These are phyloP conservation scores for Paratinospora sagittata DNA, from an alignment of 164 flowering plant genomes.

Conservation along the genomic window DNA sequence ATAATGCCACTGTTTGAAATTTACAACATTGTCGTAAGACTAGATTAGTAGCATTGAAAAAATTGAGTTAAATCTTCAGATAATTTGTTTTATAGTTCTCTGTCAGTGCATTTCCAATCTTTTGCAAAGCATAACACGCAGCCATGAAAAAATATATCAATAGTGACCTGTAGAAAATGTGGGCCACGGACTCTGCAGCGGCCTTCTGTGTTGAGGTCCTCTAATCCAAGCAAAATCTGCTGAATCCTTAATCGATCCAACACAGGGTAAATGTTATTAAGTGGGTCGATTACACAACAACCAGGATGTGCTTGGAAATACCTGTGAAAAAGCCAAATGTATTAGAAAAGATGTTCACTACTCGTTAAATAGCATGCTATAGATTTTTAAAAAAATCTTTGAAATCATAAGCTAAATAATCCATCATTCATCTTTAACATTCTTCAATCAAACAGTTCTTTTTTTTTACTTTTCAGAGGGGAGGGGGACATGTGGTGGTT, in stretches of 20 bases:
- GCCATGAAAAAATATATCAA: not conserved
- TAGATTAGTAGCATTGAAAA: not conserved
- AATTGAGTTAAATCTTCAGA: not conserved
- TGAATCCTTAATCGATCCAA: conserved; percentile 77
- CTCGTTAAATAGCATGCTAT: not conserved
- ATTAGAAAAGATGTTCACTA: conserved; percentile 4
- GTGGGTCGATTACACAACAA: conserved; percentile 64
- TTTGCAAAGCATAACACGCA: not conserved
- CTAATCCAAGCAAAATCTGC: conserved; percentile 59
- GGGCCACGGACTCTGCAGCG: conserved; percentile 57
- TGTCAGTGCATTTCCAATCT: not conserved
- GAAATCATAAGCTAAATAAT: not conserved
- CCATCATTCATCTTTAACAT: not conserved
- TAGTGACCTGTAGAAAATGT: conserved; percentile 66
- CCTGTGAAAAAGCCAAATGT: conserved; percentile 33
- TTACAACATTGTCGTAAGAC: too few species aligned
- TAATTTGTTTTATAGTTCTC: not conserved
- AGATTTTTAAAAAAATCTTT: not conserved
- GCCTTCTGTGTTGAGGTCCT: conserved; percentile 37
- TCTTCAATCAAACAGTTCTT: too few species aligned
- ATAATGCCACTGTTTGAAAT: too few species aligned
- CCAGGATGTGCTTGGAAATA: conserved; percentile 39
- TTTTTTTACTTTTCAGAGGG: too few species aligned
- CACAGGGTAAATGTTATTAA: conserved; percentile 59
- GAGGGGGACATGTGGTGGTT: too few species aligned